phyloP scores from a whole-genome alignment of 495 filamentous ascomycete species.

The Trichoderma virens region DNA sequence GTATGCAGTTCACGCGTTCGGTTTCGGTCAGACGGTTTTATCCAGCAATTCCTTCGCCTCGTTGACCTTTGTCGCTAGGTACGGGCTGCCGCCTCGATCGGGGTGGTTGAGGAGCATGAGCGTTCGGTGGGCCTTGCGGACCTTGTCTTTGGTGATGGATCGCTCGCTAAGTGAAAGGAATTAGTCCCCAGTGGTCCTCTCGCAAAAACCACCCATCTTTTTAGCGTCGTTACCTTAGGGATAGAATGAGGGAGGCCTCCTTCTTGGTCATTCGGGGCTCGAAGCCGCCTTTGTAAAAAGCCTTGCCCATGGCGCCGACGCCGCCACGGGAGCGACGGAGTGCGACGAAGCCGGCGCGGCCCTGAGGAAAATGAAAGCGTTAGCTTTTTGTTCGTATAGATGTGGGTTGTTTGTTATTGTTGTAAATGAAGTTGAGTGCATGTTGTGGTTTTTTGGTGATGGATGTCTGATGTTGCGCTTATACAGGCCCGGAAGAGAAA shows the following conservation, averaged over 20 bases:
- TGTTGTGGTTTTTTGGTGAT: neutral
- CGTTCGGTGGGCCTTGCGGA: slow-evolving; percentile 92
- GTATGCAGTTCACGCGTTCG: neutral
- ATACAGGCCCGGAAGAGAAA: neutral
- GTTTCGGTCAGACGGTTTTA: slow-evolving; percentile 37
- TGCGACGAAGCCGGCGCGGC: slow-evolving; percentile 84
- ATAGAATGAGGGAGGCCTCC: slow-evolving; percentile 86
- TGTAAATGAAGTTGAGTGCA: neutral
- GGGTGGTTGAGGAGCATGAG: slow-evolving; percentile 98
- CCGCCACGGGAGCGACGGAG: slow-evolving; percentile 74
- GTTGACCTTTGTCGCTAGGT: slow-evolving; percentile 94
- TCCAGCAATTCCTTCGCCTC: slow-evolving; percentile 96
- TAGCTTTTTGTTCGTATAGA: slow-evolving; percentile 5
- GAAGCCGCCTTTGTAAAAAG: slow-evolving; percentile 96
- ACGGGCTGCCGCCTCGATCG: slow-evolving; percentile 93
- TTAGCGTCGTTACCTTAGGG: slow-evolving; percentile 77
- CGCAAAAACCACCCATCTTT: too few relatives aligned
- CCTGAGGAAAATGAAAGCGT: slow-evolving; percentile 40
- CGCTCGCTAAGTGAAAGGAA: slow-evolving; percentile 64
- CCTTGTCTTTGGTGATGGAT: slow-evolving; percentile 76
- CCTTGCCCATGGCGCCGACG: slow-evolving; percentile 69
- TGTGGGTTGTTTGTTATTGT: neutral
- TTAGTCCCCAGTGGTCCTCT: too few relatives aligned
- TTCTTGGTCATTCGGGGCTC: slow-evolving; percentile 85
- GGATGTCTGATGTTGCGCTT: neutral